Conservation (phyloP, 805 yeast species). For the Alloascoidea africana region DNA sequence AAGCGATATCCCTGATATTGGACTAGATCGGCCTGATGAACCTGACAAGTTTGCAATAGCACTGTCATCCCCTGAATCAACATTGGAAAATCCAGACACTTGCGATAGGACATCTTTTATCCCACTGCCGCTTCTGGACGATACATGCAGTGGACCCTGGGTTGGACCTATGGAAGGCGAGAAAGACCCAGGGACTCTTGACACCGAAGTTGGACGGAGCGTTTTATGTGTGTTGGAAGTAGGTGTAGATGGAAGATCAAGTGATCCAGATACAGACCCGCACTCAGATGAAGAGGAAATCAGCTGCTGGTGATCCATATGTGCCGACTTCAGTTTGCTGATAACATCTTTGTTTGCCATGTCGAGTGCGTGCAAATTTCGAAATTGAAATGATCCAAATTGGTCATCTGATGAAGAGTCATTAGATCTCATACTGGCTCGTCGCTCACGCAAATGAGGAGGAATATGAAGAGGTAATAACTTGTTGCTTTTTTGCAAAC, state of each 20-base stretch:
- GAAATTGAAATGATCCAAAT: constrained; percentile 85
- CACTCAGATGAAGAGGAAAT: constrained; percentile 33
- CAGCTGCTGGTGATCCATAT: constrained; percentile 41
- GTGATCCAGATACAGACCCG: too few species aligned
- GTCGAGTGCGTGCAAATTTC: constrained; percentile 81
- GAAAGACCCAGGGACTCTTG: too few species aligned
- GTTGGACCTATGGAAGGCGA: too few species aligned
- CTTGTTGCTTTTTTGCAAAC: constrained; percentile 12
- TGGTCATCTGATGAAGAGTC: constrained; percentile 35
- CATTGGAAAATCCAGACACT: constrained; percentile 4
- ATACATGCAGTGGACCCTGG: constrained; percentile 2
- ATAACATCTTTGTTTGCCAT: constrained; percentile 90
- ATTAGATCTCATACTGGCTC: constrained; percentile 56
- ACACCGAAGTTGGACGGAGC: too few species aligned
- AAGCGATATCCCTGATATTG: neutral
- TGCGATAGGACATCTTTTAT: neutral
- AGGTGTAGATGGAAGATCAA: too few species aligned
- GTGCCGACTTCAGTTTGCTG: constrained; percentile 74
- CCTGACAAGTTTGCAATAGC: too few species aligned
- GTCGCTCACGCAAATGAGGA: constrained; percentile 47
- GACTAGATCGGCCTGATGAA: neutral
- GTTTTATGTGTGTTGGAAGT: too few species aligned
- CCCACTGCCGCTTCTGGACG: constrained; percentile 4
- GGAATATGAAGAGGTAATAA: constrained; percentile 32
- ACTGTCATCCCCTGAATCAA: constrained; percentile 3